Base-by-base conservation (phyloP, 495 filamentous ascomycete species). In the Podospora anserina region DNA sequence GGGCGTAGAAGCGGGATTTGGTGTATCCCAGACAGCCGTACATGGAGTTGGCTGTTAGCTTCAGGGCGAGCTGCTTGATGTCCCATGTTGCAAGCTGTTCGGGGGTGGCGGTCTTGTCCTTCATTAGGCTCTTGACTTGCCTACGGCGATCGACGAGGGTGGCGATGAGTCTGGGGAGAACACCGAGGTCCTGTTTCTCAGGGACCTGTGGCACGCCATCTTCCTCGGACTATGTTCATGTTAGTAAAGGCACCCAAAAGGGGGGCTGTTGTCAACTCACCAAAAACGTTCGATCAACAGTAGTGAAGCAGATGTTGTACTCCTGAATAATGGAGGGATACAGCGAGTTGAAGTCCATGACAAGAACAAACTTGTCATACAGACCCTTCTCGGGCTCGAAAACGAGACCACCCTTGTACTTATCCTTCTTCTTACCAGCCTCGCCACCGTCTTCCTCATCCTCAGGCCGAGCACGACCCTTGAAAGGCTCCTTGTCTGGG, bases 291-390 rank as follows among this genome's bases (percentile, higher is more conserved):
- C 87, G 84, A 69, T 98, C 92, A 4, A 98, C 93, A 0, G 95
- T 99, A 4, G 95, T 99, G 79, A 99, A 99, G 82, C 95, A 99
- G 74, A 99, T 99, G 77, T 99, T 99, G 82, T 87, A 98, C 83
- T 99, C 96, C 77, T 98, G 96, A 71, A 99, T 99, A 72, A 99
- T 97, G 78, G 93, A 97, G 16, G 95, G 95, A 74, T 99, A 99
- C 72, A 99, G 83, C 78, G 93, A 97, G 86, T 99, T 99, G 83
- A 98, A 99, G 82, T 99, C 95, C 95, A 99, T 99, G 76, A 99
- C 95, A 23, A 99, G 86, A 32, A 99, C 89, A 74, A 94, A 96
- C 78, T 92, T 94, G 83, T 99, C 96, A 75, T 98, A 98, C 27
- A 99, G 85, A 9, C 96, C 95, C 77, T 92, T 97, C 78, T 98